phyloP scores from a whole-genome alignment of 805 yeast species.

The Metschnikowia bowlesiae region DNA sequence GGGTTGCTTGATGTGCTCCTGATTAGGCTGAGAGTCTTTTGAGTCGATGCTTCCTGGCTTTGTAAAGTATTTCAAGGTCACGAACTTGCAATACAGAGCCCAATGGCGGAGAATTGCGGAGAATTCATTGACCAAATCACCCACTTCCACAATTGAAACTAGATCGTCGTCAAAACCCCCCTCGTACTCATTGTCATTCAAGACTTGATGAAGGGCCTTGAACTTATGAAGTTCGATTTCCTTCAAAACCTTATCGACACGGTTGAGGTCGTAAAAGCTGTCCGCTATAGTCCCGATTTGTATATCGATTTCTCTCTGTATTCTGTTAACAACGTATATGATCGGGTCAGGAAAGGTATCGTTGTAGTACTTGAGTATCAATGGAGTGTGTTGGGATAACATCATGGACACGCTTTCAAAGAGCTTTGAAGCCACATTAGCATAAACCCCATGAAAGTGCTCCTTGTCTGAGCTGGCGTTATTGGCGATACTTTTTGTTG shows the following conservation, averaged over 20 bases:
- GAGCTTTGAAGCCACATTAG: slow-evolving; percentile 59
- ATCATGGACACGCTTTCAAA: slow-evolving; percentile 83
- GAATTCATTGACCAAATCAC: slow-evolving; percentile 64
- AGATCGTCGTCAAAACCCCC: slow-evolving; percentile 31
- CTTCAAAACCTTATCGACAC: slow-evolving; percentile 50
- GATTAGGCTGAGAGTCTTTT: slow-evolving; percentile 1
- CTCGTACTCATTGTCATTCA: slow-evolving; percentile 7
- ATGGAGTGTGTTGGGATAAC: slow-evolving; percentile 78
- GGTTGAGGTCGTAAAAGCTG: slow-evolving; percentile 72
- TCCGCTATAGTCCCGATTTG: slow-evolving; percentile 88
- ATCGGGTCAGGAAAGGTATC: slow-evolving; percentile 53
- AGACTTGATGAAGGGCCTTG: slow-evolving; percentile 20
- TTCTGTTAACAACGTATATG: slow-evolving; percentile 60
- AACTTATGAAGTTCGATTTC: slow-evolving; percentile 51
- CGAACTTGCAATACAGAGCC: slow-evolving; percentile 73
- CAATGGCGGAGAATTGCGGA: slow-evolving; percentile 79
- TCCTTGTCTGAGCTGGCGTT: slow-evolving; percentile 16
- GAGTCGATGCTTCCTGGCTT: slow-evolving; percentile 4
- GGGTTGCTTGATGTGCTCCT: slow-evolving; percentile 40
- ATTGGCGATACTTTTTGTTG: slow-evolving; percentile 5
- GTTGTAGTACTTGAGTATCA: slow-evolving; percentile 65
- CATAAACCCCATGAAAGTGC: slow-evolving; percentile 47
- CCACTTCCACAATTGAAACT: slow-evolving; percentile 57
- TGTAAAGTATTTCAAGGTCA: slow-evolving; percentile 60
- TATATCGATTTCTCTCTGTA: slow-evolving; percentile 87